A percentile compares a stretch with the other conserved stretches of the same genome.
Conservation (phyloP, 2,329 filamentous ascomycete genomes). For the Calonectria pauciramosa region DNA sequence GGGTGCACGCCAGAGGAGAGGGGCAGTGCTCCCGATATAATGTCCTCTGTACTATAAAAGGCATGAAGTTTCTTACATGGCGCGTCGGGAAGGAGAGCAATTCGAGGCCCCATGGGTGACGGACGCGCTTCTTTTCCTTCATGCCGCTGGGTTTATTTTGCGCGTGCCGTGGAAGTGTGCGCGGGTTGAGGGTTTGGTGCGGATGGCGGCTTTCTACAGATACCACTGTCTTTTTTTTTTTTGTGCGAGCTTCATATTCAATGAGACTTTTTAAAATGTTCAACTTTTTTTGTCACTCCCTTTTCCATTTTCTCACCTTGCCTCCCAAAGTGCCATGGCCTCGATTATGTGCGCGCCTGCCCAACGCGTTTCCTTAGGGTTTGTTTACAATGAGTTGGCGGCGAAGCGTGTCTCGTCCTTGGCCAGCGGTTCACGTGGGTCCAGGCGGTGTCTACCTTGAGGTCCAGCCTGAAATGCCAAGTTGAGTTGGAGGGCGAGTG, state of each 20-base stretch:
- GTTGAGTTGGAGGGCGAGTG: background rate
- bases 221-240: conserved; percentile 43
- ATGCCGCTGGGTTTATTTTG: conserved; percentile 16
- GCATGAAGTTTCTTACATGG: conserved; percentile 36
- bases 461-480: conserved; percentile 13
- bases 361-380: conserved; percentile 39
- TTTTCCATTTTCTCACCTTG: background rate
- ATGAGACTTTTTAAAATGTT: conserved; percentile 4
- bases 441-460: conserved; percentile 16
- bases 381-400: conserved; percentile 41
- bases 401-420: conserved; percentile 40
- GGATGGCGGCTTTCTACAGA: conserved; percentile 25
- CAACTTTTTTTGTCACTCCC: background rate
- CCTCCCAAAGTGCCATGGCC: background rate
- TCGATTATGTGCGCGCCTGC: conserved; percentile 18
- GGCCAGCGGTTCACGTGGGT: conserved; percentile 42
- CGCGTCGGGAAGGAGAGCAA: conserved; percentile 35
- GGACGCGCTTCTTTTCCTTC: conserved; percentile 14
- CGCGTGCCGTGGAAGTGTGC: conserved; percentile 30
- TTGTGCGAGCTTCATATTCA: conserved; percentile 26
- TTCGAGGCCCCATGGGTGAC: conserved; percentile 28
- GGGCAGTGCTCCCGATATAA: conserved; percentile 38
- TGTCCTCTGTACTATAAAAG: conserved; percentile 44
- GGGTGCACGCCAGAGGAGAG: conserved; percentile 31
- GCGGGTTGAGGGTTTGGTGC: conserved; percentile 29